Conservation (phyloP, 805 yeast genomes). For the Kuraishia capsulata region DNA sequence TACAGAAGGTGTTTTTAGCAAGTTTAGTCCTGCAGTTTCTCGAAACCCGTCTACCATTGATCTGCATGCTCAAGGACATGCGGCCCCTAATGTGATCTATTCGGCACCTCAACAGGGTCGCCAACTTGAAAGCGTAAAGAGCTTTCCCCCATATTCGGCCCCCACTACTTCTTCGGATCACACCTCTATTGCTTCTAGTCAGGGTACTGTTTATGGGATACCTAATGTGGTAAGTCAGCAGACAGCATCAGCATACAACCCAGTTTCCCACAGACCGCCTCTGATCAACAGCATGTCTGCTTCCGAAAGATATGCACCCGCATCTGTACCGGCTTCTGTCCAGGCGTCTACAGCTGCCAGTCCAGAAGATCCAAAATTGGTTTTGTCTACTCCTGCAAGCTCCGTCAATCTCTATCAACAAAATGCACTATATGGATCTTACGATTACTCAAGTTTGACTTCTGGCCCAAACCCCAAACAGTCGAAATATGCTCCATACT, state of each 20-base stretch:
- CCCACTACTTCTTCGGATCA: conserved; percentile 12
- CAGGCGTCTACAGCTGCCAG: too few species aligned
- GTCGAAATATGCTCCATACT: not conserved
- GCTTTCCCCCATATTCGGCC: conserved; percentile 11
- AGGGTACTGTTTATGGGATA: not conserved
- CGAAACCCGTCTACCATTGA: conserved; percentile 39
- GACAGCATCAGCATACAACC: too few species aligned
- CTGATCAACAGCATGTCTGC: not conserved
- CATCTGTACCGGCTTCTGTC: not conserved
- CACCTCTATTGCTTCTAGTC: not conserved
- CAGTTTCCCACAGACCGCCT: not conserved
- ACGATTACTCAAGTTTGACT: too few species aligned
- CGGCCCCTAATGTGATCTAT: not conserved
- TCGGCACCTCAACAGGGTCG: not conserved
- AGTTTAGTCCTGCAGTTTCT: conserved; percentile 62
- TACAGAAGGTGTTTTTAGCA: conserved; percentile 52
- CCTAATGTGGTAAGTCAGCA: too few species aligned
- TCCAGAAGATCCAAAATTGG: too few species aligned
- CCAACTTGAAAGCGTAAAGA: not conserved
- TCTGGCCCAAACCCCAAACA: not conserved
- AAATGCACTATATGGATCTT: too few species aligned
- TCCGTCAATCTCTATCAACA: too few species aligned
- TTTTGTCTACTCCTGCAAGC: too few species aligned
- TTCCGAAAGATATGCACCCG: not conserved
- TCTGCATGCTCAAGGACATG: conserved; percentile 5